These are phyloP conservation scores for Boletus tomentosulus DNA, from an alignment of 768 basidiomycete species.

Conservation along the genomic window DNA sequence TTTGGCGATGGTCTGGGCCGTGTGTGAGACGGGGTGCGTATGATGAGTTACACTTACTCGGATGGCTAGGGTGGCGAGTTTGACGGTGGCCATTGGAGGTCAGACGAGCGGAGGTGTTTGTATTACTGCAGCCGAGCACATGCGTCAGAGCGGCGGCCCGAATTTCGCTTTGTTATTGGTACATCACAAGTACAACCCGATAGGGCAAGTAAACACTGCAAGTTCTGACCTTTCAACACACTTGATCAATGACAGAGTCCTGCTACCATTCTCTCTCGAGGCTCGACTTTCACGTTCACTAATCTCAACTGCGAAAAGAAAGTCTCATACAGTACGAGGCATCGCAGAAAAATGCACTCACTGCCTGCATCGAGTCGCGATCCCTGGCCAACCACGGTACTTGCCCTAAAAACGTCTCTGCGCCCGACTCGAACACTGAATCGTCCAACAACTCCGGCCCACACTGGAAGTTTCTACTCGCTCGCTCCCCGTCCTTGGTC, in stretches of 20 bases:
- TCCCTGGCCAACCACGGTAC: constrained; percentile 5
- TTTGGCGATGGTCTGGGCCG: constrained; percentile 71
- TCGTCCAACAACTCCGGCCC: not conserved
- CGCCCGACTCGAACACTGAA: constrained; percentile 7
- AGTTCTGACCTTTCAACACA: no score
- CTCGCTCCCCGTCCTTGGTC: not conserved
- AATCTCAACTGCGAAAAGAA: not conserved
- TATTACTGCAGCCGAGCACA: not conserved
- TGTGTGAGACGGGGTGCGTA: not conserved
- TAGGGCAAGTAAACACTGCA: no score
- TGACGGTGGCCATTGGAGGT: constrained; percentile 60
- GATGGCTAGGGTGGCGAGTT: constrained; percentile 70
- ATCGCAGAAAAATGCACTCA: not conserved
- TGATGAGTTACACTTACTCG: constrained; percentile 43
- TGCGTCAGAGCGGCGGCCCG: not conserved
- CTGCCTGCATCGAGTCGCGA: not conserved
- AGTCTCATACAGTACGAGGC: not conserved
- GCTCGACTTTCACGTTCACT: not conserved
- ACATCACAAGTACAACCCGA: no score
- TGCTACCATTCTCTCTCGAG: not conserved
- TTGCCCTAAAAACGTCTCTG: constrained; percentile 6
- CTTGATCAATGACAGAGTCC: no score
- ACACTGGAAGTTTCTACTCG: not conserved
- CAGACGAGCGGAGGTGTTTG: not conserved
- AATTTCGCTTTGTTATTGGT: no score